These are phyloP conservation scores for Fusarium piperis DNA, from an alignment of 2,329 filamentous ascomycete genomes.

Conservation along the genomic window DNA sequence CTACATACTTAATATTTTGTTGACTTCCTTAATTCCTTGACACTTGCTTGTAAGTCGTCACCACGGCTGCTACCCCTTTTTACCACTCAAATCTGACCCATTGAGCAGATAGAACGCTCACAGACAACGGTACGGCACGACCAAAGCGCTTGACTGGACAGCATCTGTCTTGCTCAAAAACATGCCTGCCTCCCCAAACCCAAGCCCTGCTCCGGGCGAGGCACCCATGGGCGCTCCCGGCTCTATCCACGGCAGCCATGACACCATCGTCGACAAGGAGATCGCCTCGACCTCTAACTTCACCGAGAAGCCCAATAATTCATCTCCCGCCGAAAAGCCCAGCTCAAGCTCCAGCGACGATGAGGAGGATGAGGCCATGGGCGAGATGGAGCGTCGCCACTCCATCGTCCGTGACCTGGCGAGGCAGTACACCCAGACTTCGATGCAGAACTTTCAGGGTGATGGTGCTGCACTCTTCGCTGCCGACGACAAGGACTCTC, in stretches of 20 bases:
- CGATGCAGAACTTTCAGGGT: slow-evolving; percentile 20
- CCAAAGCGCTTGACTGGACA: slow-evolving; percentile 1
- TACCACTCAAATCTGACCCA: neutral
- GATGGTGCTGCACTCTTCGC: slow-evolving; percentile 25
- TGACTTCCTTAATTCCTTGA: neutral
- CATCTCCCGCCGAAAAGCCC: neutral
- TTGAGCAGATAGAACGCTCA: neutral
- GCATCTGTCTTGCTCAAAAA: slow-evolving; percentile 7
- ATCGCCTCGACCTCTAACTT: neutral
- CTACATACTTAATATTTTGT: slow-evolving; percentile 1
- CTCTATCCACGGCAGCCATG: slow-evolving; percentile 28
- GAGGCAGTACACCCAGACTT: slow-evolving; percentile 26
- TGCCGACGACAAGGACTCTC: slow-evolving; percentile 46
- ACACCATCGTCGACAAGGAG: slow-evolving; percentile 28
- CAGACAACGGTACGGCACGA: neutral
- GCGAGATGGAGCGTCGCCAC: slow-evolving; percentile 30
- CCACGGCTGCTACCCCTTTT: too few species aligned
- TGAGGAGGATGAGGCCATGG: neutral
- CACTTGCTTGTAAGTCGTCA: slow-evolving; percentile 5
- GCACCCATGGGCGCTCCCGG: slow-evolving; percentile 11
- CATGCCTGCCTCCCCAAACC: slow-evolving; percentile 22
- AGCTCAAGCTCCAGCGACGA: slow-evolving; percentile 10
- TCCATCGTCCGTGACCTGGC: slow-evolving; percentile 36
- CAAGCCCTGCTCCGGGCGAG: slow-evolving; percentile 1
- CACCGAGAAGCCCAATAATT: slow-evolving; percentile 18